A percentile compares a stretch with the other conserved stretches of the same genome.
Evolutionary conservation across 805 yeast species (phyloP).

Genomic region (Starmerella vaccinii): DNA sequence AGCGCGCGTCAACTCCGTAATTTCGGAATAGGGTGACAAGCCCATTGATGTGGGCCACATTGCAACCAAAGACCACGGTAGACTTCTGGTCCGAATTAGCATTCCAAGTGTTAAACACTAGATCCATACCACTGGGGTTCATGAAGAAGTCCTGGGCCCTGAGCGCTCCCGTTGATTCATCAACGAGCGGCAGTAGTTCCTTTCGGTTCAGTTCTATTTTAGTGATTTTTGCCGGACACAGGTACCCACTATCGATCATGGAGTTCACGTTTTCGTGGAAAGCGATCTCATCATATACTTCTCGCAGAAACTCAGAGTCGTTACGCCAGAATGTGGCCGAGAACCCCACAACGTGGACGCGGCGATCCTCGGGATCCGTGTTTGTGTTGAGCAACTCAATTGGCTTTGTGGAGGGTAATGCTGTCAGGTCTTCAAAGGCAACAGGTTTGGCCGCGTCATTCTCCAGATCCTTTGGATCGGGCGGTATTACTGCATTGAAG

Average conservation of each 20-base stretch:
- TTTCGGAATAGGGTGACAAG: conserved; percentile 44
- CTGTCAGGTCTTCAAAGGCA: conserved; percentile 5
- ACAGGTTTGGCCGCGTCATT: neutral
- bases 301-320: conserved; percentile 53
- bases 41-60: conserved; percentile 52
- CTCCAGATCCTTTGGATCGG: neutral
- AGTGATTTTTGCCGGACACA: conserved; percentile 59
- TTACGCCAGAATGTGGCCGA: conserved; percentile 77
- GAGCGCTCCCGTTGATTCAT: neutral
- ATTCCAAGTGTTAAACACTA: conserved; percentile 46
- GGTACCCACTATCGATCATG: conserved; percentile 58
- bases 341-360: conserved; percentile 62
- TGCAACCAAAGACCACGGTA: conserved; percentile 69
- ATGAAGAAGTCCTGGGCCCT: conserved; percentile 10
- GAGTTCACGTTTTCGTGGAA: conserved; percentile 54
- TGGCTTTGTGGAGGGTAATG: neutral
- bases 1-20: conserved; percentile 58
- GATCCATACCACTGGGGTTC: conserved; percentile 27
- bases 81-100: conserved; percentile 43
- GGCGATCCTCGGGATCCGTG: conserved; percentile 29
- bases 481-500: conserved; percentile 34
- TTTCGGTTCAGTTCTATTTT: conserved; percentile 33
- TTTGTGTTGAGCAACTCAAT: neutral
- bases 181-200: neutral
- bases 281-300: conserved; percentile 61